A percentile compares a stretch with the other conserved stretches of the same genome.
Evolutionary conservation across 176 grass and related monocot genomes (phyloP).

Genomic region (Eleusine indica): DNA sequence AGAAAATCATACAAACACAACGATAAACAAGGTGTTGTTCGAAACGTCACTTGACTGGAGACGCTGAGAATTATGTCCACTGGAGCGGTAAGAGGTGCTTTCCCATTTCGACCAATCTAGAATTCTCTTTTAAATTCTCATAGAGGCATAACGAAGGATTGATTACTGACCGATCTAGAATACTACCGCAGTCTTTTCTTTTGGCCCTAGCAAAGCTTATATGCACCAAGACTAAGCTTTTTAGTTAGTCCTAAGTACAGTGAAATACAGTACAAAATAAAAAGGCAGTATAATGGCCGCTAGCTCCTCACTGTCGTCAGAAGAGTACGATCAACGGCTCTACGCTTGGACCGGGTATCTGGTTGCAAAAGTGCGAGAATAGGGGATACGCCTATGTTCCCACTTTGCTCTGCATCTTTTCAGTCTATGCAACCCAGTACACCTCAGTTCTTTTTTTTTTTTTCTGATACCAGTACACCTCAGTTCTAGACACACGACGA

Average conservation of each 20-base stretch:
- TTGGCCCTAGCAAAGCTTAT: neutral
- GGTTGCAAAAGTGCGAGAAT: conserved; percentile 21
- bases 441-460: neutral
- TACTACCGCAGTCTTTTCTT: neutral
- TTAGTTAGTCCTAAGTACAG: neutral
- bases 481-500: conserved; percentile 30
- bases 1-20: neutral
- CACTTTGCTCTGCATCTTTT: conserved; percentile 48
- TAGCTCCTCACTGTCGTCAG: neutral
- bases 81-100: neutral
- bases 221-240: neutral
- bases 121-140: neutral
- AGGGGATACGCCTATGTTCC: conserved; percentile 38
- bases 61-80: no score
- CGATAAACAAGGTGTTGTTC: neutral
- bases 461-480: no score
- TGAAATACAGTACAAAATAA: neutral
- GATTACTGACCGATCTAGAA: no score
- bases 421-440: conserved; percentile 23
- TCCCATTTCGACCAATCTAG: neutral
- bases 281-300: neutral
- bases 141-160: no score
- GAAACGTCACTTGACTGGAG: neutral
- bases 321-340: conserved; percentile 8
- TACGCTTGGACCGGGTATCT: conserved; percentile 29